These are phyloP conservation scores for Solanum lignicaule DNA, from an alignment of 257 asterid genomes.

Conservation along the genomic window DNA sequence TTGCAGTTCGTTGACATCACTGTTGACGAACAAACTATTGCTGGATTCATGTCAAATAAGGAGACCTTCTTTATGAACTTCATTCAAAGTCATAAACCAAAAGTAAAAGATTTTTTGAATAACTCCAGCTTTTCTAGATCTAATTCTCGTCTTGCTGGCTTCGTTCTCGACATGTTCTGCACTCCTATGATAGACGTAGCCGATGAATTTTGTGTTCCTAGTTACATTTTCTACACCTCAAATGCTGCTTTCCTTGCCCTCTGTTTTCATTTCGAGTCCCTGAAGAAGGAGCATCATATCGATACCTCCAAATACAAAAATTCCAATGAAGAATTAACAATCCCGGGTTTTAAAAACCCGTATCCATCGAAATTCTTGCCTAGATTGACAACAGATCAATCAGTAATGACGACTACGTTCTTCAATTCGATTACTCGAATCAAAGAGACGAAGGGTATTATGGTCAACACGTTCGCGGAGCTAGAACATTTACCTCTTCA, in stretches of 20 bases:
- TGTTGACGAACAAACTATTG: not conserved
- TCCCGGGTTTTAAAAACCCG: constrained; percentile 9
- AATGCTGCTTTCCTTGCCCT: constrained; percentile 15
- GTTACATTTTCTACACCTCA: constrained; percentile 23
- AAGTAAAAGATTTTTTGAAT: not conserved
- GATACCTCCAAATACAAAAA: not conserved
- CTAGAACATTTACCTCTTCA: constrained; percentile 25
- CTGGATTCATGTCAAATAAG: not conserved
- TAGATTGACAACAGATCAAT: not conserved
- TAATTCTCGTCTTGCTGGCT: constrained; percentile 2
- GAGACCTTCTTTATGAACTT: not conserved
- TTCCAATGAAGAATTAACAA: not conserved
- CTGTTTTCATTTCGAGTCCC: not conserved
- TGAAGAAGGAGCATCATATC: not conserved
- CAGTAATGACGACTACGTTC: not conserved
- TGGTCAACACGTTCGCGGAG: constrained; percentile 33
- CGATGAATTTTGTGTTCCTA: constrained; percentile 23
- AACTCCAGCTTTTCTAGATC: not conserved
- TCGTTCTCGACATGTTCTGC: constrained; percentile 34
- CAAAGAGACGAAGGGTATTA: constrained; percentile 18
- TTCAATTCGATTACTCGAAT: not conserved
- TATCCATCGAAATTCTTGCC: constrained; percentile 21
- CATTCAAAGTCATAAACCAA: not conserved
- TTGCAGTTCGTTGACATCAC: not conserved
- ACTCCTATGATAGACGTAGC: constrained; percentile 20